These are phyloP conservation scores for Volvox africanus DNA, from an alignment of 139 green algal genomes.

Conservation along the genomic window DNA sequence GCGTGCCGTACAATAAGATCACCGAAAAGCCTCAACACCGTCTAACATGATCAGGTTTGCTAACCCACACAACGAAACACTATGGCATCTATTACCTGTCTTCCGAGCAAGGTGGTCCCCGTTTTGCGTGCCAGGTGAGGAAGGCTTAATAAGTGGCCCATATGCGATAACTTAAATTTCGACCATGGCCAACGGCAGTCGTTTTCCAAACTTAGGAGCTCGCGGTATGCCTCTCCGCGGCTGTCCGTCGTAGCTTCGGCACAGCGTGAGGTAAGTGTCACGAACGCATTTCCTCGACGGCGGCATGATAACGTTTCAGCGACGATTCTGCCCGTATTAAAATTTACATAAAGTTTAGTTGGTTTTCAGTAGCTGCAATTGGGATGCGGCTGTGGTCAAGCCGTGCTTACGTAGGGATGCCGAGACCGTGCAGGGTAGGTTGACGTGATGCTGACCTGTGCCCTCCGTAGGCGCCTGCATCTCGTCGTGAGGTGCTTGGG, in stretches of 20 bases:
- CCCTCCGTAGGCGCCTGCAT: neutral
- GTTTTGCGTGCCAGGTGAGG: slow-evolving; percentile 30
- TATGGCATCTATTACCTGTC: slow-evolving; percentile 25
- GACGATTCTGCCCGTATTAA: too few relatives aligned
- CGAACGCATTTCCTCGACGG: neutral
- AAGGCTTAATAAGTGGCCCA: neutral
- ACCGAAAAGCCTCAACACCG: neutral
- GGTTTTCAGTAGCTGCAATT: neutral
- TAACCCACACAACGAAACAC: neutral
- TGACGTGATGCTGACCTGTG: neutral
- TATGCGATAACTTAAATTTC: neutral
- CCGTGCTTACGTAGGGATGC: neutral
- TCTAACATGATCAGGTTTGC: neutral
- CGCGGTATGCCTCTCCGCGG: neutral
- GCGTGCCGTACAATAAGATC: neutral
- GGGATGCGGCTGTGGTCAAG: neutral
- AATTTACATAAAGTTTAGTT: neutral
- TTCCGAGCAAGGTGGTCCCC: neutral
- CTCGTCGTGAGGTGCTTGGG: slow-evolving; percentile 46
- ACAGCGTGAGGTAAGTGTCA: neutral
- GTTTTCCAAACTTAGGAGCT: neutral
- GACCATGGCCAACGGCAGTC: too few relatives aligned
- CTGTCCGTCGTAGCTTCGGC: slow-evolving; percentile 37
- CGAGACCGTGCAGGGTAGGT: neutral
- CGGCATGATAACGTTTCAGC: neutral